Base-by-base conservation (phyloP, 495 filamentous ascomycete species). In the Sabuloglossum arenarium region DNA sequence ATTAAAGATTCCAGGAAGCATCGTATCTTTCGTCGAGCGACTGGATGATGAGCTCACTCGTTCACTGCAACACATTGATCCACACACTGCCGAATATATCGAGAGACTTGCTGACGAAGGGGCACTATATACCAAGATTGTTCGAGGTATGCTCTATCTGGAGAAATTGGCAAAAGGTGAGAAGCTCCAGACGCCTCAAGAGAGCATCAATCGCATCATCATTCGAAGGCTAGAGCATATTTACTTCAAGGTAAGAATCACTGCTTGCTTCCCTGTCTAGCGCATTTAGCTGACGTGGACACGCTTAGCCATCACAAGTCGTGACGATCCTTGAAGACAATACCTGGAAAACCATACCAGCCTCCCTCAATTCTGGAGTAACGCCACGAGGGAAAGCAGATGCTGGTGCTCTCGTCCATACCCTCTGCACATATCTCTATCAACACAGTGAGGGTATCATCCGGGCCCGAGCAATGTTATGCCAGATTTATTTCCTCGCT, bases 71-170 rank as follows among this genome's bases (percentile, higher is more conserved):
- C 84, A 84, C 66, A 96, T 97, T 65, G 91, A 99, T 66, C 91
- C 91, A 56, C 91, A 99, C 70, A 99, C 91, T 49, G 88, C 90
- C 32, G 91, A 99, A 69, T 99, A 99, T 65, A 94, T 99, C 59
- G 91, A 97, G 60, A 79, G 93, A 43, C 69, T 99, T 51, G 84
- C 82, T 31, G 90, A 96, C 64, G 91, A 97, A 71, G 81, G 83
- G 56, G 75, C 82, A n/a, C 73, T 99, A 16, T 97, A 99, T 73
- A 87, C 83, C 68, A 82, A 85, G 68, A 84, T 96, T 64, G 79
- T 94, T 64, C 84, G 87, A 32, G 77, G 81, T 29, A 76, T 90
- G 61, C 73, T 94, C 45, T 99, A 99, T 68, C 77, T 85, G 34
- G 93, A 99, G 71, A 76, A 72, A 29, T 75, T 95, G 34, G 71